Base-by-base conservation (phyloP, 768 basidiomycete species). In the Psilocybe subaeruginosa region DNA sequence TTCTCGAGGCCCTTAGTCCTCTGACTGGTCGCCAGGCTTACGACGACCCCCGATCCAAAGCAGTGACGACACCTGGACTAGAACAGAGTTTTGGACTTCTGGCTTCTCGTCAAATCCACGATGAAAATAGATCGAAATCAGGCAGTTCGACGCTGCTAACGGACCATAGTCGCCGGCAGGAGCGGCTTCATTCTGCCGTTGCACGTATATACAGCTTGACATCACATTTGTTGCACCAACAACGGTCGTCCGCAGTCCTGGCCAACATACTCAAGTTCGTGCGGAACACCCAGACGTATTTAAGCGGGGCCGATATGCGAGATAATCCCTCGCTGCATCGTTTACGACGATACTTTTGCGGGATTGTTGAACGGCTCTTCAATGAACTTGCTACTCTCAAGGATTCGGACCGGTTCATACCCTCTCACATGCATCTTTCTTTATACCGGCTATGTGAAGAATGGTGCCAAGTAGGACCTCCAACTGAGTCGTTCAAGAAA, bases 191-290 rank as follows among this genome's bases (percentile, higher is more conserved):
- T 73, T 92, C 93, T 2, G 90, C 94, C 27, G 89, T 96, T 29
- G 92, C 93, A 27, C 89, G 92, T 35, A 95, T 96, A 49, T 97
- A 95, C 72, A 87, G 88, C 67, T 82, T 96, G 37, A 95, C 95
- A 2, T 88, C 94, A 7, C 89, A 89, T 60, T 81, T 87, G 48
- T 76, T 95, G 35, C 88, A 88, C 64, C 82, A 90, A 57, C 85
- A 90, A 54, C 82, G 87, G 48, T 87, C 88, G 4, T 77, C 85
- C 3, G 87, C 88, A 8, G 88, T 92, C 41, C 78, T 97, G 9
- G 81, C 86, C 8, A 88, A 91, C 56, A 88, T 96, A 30, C 82
- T 97, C 56, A 91, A 93, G 68, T 97, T 95, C 70, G 89, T 96
- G 37, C 85, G 88, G 39, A 90, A 88, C 64, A 95, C 92, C 4